Evolutionary conservation across 2,329 filamentous ascomycete genomes (phyloP).

Genomic region (Ramichloridium luteum): DNA sequence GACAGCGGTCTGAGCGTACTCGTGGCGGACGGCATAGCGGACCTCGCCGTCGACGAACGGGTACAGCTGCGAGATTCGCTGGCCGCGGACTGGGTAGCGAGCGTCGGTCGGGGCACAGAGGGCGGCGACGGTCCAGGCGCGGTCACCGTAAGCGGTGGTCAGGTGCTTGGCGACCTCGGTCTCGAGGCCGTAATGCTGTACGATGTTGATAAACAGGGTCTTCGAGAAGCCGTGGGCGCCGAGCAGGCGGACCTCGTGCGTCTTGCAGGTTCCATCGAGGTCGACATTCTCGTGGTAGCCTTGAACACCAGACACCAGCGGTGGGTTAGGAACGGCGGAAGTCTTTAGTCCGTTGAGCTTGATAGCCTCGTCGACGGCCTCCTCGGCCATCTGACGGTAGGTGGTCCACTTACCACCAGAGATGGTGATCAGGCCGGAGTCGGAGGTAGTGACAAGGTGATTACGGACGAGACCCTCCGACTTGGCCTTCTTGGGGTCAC

Average conservation of each 20-base stretch:
- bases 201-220: slow-evolving; percentile 86
- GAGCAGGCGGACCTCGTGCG: slow-evolving; percentile 67
- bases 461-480: slow-evolving; percentile 81
- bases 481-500: slow-evolving; percentile 73
- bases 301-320: slow-evolving; percentile 56
- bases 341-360: slow-evolving; percentile 52
- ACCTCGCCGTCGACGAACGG: slow-evolving; percentile 89
- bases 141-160: slow-evolving; percentile 76
- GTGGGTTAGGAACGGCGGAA: slow-evolving; percentile 43
- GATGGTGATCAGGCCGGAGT: slow-evolving; percentile 69
- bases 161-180: slow-evolving; percentile 87
- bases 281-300: slow-evolving; percentile 57
- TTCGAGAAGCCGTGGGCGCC: slow-evolving; percentile 82
- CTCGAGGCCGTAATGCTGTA: slow-evolving; percentile 85
- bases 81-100: slow-evolving; percentile 71
- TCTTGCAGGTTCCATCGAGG: slow-evolving; percentile 66
- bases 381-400: slow-evolving; percentile 85
- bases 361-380: slow-evolving; percentile 72
- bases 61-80: slow-evolving; percentile 68
- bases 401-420: slow-evolving; percentile 90
- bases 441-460: slow-evolving; percentile 69
- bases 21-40: slow-evolving; percentile 73
- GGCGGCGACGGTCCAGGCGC: slow-evolving; percentile 79
- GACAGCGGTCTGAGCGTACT: slow-evolving; percentile 83
- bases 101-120: slow-evolving; percentile 64